Percentiles rank a stretch among this genome's conserved stretches.
These are phyloP conservation scores for Malassezia japonica DNA, from an alignment of 1,284 basidiomycete species.

Conservation along the genomic window DNA sequence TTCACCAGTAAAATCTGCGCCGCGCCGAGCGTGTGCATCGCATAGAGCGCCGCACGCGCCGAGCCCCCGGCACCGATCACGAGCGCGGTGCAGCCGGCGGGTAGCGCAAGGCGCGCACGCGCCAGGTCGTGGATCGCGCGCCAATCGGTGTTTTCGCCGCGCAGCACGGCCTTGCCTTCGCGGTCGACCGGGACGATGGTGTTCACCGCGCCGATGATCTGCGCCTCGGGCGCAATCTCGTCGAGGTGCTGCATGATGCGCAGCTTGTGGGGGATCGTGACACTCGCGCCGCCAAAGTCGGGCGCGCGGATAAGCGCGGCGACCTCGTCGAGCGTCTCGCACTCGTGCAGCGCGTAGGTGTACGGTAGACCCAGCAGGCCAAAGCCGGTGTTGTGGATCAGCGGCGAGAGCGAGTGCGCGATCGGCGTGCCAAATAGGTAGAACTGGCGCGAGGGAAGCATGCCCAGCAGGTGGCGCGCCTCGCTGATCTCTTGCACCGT, in stretches of 20 bases:
- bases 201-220: constrained; percentile 44
- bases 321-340: constrained; percentile 58
- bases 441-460: constrained; percentile 63
- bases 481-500: constrained; percentile 75
- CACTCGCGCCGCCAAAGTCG: constrained; percentile 86
- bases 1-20: constrained; percentile 40
- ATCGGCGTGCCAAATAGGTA: constrained; percentile 85
- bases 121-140: constrained; percentile 33
- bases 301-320: constrained; percentile 58
- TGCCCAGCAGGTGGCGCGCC: constrained; percentile 69
- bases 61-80: constrained; percentile 47
- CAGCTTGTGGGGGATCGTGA: constrained; percentile 56
- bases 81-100: constrained; percentile 21
- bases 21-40: constrained; percentile 38
- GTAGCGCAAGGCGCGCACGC: constrained; percentile 10
- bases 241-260: constrained; percentile 39
- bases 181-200: constrained; percentile 33
- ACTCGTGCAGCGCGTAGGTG: constrained; percentile 59
- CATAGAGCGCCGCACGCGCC: constrained; percentile 43
- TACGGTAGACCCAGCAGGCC: constrained; percentile 66
- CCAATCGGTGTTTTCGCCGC: constrained; percentile 48
- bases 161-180: constrained; percentile 16
- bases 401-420: constrained; percentile 77
- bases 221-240: constrained; percentile 32
- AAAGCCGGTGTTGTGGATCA: constrained; percentile 85